Base-by-base conservation (phyloP, 208 protist genomes). In the Ichthyophonus hoferi region DNA sequence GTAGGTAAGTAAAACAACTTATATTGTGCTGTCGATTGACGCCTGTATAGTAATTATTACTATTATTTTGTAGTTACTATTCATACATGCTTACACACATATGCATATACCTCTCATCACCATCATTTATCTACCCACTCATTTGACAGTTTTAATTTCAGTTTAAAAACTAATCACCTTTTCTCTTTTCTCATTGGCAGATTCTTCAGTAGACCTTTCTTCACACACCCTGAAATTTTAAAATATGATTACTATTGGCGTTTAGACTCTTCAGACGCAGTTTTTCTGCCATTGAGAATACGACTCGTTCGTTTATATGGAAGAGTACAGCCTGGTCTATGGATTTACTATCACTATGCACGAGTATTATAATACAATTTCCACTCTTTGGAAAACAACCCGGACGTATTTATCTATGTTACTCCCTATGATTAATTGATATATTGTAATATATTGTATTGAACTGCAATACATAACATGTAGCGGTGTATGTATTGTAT, bases 181-280 rank as follows among this genome's bases (percentile, higher is more conserved):
- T 24, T n/a, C 50, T n/a, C 50, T n/a, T 67, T 67, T 24, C 50
- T 24, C 7, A 7, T 24, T n/a, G 14, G 50, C 50, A 67, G 50
- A 24, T 67, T 67, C 24, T 67, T 67, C 50, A 67, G 50, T 24
- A 24, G 50, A n/a, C 7, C 50, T 24, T 24, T 67, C 50, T 67
- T 67, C 50, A 7, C 7, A 24, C 50, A 67, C 50, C 50, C 50
- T 24, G 50, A 67, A 24, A 67, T 67, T 24, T 24, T n/a, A 38
- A 83, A 91, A n/a, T 91, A 91, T 77, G 89, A 91, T 42, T 91
- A 83, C 31, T 90, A 90, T 37, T 91, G 89, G 89, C 78, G 89
- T 12, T 42, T 91, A n/a, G 85, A 91, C 40, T 42, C 33, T 85
- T 86, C 84, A 17, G 87, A 90, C 31, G 85, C 91, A 79, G 17